Percentiles rank a stretch among this genome's conserved stretches.
Evolutionary conservation across 352 stramenopile genomes (phyloP).

Genomic region (Globisporangium cylindrosporum): DNA sequence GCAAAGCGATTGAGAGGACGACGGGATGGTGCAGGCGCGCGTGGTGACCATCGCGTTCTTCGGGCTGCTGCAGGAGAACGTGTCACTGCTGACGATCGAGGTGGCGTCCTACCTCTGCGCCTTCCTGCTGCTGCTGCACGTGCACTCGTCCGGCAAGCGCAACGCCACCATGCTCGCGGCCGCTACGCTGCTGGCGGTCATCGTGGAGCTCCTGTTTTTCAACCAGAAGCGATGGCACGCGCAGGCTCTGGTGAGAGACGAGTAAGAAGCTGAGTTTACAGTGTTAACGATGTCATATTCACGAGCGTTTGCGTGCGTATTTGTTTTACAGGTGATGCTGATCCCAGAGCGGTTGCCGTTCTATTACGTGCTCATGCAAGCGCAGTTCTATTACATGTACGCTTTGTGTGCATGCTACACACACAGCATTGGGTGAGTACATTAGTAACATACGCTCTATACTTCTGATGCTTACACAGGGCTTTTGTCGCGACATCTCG

Average conservation of each 20-base stretch:
- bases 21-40: slow-evolving; percentile 31
- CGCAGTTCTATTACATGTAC: slow-evolving; percentile 80
- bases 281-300: neutral
- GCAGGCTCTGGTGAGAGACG: slow-evolving; percentile 42
- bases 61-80: slow-evolving; percentile 74
- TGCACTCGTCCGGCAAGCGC: slow-evolving; percentile 72
- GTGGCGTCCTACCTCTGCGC: slow-evolving; percentile 47
- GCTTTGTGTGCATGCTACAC: neutral
- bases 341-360: slow-evolving; percentile 48
- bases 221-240: slow-evolving; percentile 62
- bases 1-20: neutral
- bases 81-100: slow-evolving; percentile 69
- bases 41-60: slow-evolving; percentile 68
- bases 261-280: neutral
- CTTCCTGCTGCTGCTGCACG: slow-evolving; percentile 74
- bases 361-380: slow-evolving; percentile 64
- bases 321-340: slow-evolving; percentile 42
- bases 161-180: slow-evolving; percentile 62
- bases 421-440: neutral
- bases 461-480: slow-evolving; percentile 23
- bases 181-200: slow-evolving; percentile 42
- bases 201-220: slow-evolving; percentile 73
- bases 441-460: neutral
- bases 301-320: neutral
- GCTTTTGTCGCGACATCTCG: slow-evolving; percentile 68